phyloP scores from a whole-genome alignment of 305 asterid genomes.

The Fraxinus greggii region DNA sequence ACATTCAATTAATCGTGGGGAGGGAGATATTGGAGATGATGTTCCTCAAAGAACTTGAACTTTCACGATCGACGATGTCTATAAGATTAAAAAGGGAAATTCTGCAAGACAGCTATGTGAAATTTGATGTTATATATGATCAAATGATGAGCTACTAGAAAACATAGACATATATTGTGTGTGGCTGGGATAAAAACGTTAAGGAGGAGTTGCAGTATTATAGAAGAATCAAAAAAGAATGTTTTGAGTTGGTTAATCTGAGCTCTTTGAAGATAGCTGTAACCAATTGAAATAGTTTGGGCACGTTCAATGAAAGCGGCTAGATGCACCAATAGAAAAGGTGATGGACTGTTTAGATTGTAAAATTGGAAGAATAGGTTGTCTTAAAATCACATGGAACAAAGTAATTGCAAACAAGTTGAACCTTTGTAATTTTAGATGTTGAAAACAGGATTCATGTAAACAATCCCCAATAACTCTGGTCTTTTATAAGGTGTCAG shows the following conservation, averaged over 20 bases:
- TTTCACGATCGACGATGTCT: not conserved
- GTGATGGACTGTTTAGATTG: not conserved
- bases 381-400: not conserved
- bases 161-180: not conserved
- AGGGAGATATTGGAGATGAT: not conserved
- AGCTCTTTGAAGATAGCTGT: not conserved
- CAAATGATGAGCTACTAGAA: not conserved
- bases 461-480: not conserved
- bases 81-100: not conserved
- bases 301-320: not conserved
- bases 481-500: slow-evolving; percentile 4
- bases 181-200: not conserved
- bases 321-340: not conserved
- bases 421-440: not conserved
- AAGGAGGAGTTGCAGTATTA: not conserved
- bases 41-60: not conserved
- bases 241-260: slow-evolving; percentile 1
- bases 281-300: not conserved
- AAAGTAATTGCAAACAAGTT: not conserved
- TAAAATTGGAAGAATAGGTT: not conserved
- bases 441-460: not conserved
- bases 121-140: not conserved
- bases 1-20: not conserved
- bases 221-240: not conserved
- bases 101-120: not conserved